phyloP scores from a whole-genome alignment of 345 rosid genomes.

The Bruguiera sexangula region DNA sequence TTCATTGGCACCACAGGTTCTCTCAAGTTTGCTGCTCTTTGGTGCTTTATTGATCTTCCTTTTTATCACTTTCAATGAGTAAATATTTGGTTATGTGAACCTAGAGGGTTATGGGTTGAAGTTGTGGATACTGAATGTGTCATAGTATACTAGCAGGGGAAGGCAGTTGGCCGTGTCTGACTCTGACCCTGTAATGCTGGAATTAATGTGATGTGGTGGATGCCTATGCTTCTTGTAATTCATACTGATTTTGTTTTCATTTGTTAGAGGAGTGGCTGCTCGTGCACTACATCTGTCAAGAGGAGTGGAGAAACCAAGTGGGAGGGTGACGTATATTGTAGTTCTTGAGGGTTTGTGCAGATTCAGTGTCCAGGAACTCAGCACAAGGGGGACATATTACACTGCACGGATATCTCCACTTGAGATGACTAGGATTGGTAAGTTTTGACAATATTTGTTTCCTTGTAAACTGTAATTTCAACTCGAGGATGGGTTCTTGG shows the following conservation, averaged over 20 bases:
- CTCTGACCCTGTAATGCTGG: no score
- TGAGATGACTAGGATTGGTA: conserved; percentile 88
- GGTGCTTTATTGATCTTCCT: background rate
- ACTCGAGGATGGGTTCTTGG: background rate
- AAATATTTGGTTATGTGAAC: no score
- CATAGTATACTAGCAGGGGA: no score
- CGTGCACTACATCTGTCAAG: conserved; percentile 96
- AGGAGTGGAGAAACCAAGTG: conserved; percentile 99
- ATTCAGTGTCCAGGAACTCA: conserved; percentile 89
- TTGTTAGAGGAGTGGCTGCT: conserved; percentile 89
- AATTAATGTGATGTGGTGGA: background rate
- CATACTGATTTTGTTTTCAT: conserved; percentile 5
- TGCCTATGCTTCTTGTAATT: conserved; percentile 10
- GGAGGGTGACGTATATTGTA: conserved; percentile 94
- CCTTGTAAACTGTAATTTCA: background rate
- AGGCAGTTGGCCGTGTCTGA: no score
- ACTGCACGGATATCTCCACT: conserved; percentile 84
- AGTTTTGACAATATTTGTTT: conserved; percentile 18
- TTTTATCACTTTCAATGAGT: background rate
- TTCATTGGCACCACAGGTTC: conserved; percentile 95
- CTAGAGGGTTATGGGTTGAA: no score
- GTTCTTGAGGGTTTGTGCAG: conserved; percentile 97
- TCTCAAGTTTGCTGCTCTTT: background rate
- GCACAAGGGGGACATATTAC: conserved; percentile 83
- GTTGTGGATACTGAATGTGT: no score